Evolutionary conservation across 768 basidiomycete species (phyloP).

Genomic region (Coprinellus aureogranulatus): DNA sequence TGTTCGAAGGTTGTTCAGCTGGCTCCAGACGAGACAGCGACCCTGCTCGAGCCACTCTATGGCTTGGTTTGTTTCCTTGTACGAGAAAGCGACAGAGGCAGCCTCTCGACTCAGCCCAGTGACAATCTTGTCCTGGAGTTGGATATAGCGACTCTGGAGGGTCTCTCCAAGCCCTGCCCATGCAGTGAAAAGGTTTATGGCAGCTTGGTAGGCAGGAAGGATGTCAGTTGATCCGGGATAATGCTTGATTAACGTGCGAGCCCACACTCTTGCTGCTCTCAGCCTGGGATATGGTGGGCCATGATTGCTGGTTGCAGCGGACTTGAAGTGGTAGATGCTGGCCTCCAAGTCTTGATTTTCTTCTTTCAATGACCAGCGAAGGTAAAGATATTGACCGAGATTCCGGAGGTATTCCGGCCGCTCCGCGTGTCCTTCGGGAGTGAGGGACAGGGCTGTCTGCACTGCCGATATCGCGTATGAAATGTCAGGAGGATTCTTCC

Average conservation of each 20-base stretch:
- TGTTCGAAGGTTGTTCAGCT: constrained; percentile 12
- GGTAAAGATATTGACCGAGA: background rate
- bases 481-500: background rate
- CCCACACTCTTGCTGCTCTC: constrained; percentile 7
- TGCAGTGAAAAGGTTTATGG: background rate
- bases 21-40: constrained; percentile 16
- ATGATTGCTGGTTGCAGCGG: constrained; percentile 4
- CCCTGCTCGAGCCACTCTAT: constrained; percentile 34
- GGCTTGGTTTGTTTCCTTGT: too few relatives aligned
- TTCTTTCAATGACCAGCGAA: background rate
- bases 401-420: background rate
- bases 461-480: background rate
- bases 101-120: constrained; percentile 9
- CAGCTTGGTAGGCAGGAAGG: background rate
- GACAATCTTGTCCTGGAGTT: background rate
- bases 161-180: constrained; percentile 4
- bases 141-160: background rate
- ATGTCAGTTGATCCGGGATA: background rate
- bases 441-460: background rate
- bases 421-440: background rate
- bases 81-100: constrained; percentile 23
- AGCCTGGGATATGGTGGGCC: constrained; percentile 7
- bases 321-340: background rate
- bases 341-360: background rate
- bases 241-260: background rate